Base-by-base conservation (phyloP, 75 land plant species). In the Pinus taeda region DNA sequence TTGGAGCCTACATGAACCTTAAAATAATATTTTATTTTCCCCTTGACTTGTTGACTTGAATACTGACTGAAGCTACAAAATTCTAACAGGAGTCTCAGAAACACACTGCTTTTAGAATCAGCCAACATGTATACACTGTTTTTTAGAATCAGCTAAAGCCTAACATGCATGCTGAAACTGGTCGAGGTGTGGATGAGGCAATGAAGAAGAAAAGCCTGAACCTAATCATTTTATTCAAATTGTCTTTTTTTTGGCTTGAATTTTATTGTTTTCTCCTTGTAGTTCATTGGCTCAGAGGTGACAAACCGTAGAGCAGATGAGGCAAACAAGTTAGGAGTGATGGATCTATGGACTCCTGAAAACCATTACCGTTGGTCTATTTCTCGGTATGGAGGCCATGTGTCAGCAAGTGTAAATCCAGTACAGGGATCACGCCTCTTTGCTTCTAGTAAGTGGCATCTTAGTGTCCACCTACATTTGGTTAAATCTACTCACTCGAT, bases 271-370 rank as follows among this genome's bases (percentile, higher is more conserved):
- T 36, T 49, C 15, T 36, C 7, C 18, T 71, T 49, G 74, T 75
- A 97, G 99, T 95, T 89, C 81, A 83, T 95, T 74, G 99, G 99
- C 12, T 81, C 93, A 36, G 75, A 82, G 60, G 88, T 81, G 67
- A 86, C 90, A 37, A 89, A 95, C 81, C 57, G 78, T 42, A 91
- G 82, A 75, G 99, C 99, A 42, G 90, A 91, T 81, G 79, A 87
- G 71, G 88, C 82, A 22, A 73, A 79, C 45, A 61, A 75, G 3
- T 63, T 97, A 62, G 94, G 92, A 59, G 84, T 97, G 26, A 72
- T 36, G 67, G 94, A 95, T 78, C 79, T 93, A 24, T 97, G 99
- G 99, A 97, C 99, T 72, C 99, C 99, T 53, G 96, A 93, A 67
- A 95, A 90, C 82, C 98, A 97, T 67, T 97, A 95, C 76, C 78